A percentile compares a stretch with the other conserved stretches of the same genome.
phyloP scores from a whole-genome alignment of 306 rosid genomes.

The Abrus pulchellus region DNA sequence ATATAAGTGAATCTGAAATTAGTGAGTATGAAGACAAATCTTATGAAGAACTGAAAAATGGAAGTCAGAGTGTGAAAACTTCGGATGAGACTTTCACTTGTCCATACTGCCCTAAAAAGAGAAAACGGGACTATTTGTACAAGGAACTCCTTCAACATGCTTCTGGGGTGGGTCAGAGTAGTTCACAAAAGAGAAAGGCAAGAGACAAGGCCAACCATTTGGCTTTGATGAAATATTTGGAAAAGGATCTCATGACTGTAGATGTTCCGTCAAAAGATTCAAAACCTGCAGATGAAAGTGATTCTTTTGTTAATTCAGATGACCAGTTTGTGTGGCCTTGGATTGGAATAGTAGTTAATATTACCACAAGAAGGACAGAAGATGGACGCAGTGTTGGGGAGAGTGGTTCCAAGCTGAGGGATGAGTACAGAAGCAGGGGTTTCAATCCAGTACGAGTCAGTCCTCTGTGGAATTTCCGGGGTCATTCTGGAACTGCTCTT shows the following conservation, averaged over 20 bases:
- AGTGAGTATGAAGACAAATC: slow-evolving; percentile 65
- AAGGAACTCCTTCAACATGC: slow-evolving; percentile 95
- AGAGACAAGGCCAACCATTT: slow-evolving; percentile 87
- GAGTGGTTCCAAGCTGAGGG: slow-evolving; percentile 94
- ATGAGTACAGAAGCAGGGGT: slow-evolving; percentile 85
- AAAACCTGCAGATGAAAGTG: slow-evolving; percentile 50
- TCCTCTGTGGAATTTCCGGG: slow-evolving; percentile 90
- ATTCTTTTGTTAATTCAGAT: slow-evolving; percentile 59
- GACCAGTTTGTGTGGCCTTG: slow-evolving; percentile 97
- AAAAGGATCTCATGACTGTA: slow-evolving; percentile 65
- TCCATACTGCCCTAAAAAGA: slow-evolving; percentile 87
- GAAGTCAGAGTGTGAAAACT: slow-evolving; percentile 67
- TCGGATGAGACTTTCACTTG: slow-evolving; percentile 75
- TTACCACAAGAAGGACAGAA: slow-evolving; percentile 69
- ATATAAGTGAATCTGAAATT: slow-evolving; percentile 82
- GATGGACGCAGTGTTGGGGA: slow-evolving; percentile 82
- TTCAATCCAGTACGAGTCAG: slow-evolving; percentile 82
- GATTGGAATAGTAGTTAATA: slow-evolving; percentile 86
- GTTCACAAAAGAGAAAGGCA: slow-evolving; percentile 75
- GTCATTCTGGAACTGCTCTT: slow-evolving; percentile 87
- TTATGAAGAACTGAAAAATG: slow-evolving; percentile 76
- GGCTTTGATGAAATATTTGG: slow-evolving; percentile 81
- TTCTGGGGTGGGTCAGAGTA: slow-evolving; percentile 93
- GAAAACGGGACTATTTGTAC: slow-evolving; percentile 68
- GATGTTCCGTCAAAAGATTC: slow-evolving; percentile 51